Conservation (phyloP, 768 basidiomycete genomes). For the Chalciporus sphaerocephalus region DNA sequence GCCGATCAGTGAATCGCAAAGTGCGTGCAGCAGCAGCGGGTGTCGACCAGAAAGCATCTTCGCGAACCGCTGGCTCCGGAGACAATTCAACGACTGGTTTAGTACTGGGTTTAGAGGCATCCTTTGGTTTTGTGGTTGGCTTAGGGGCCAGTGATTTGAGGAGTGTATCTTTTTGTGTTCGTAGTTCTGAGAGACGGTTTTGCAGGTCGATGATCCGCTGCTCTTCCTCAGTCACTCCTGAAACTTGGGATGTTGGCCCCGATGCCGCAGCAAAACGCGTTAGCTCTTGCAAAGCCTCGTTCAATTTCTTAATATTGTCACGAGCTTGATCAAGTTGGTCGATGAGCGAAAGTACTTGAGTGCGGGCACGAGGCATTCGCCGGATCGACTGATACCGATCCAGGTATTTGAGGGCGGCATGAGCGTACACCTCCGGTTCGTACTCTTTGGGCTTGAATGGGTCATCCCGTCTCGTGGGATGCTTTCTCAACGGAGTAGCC, state of each 20-base stretch:
- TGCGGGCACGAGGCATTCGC: constrained; percentile 47
- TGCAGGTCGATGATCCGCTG: constrained; percentile 41
- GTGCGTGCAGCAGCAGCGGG: constrained; percentile 51
- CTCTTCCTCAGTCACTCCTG: constrained; percentile 39
- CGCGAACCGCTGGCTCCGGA: constrained; percentile 35
- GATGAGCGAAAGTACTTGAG: constrained; percentile 36
- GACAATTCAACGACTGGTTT: constrained; percentile 19
- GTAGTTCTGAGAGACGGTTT: constrained; percentile 38
- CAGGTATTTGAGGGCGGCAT: constrained; percentile 72
- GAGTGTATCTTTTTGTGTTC: constrained; percentile 32
- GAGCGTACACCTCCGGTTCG: constrained; percentile 72
- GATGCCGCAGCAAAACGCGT: constrained; percentile 12
- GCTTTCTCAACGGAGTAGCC: constrained; percentile 63
- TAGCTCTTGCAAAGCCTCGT: constrained; percentile 34
- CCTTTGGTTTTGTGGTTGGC: constrained; percentile 8
- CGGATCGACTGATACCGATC: constrained; percentile 59
- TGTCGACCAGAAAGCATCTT: constrained; percentile 63
- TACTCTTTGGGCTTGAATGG: constrained; percentile 37
- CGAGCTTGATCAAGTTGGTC: constrained; percentile 37
- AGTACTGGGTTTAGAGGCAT: constrained; percentile 4
- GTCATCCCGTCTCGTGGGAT: constrained; percentile 38
- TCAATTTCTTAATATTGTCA: constrained; percentile 34
- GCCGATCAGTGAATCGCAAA: constrained; percentile 59
- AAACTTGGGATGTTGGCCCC: constrained; percentile 23
- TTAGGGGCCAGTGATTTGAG: constrained; percentile 22